Percentiles rank a stretch among this genome's conserved stretches.
phyloP scores from a whole-genome alignment of 768 basidiomycete genomes.

The Leccinum subgranulosum region DNA sequence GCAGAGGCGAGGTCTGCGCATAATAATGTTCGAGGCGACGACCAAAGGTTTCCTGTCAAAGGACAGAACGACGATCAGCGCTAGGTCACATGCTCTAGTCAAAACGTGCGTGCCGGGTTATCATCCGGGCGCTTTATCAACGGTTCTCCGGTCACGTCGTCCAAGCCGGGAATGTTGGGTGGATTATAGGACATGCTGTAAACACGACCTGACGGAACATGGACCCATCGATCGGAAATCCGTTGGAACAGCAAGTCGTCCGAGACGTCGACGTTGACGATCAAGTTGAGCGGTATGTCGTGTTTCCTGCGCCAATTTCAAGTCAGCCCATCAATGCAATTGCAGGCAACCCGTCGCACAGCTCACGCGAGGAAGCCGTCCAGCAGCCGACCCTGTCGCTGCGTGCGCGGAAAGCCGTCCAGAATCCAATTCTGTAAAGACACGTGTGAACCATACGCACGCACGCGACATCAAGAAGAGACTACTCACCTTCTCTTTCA shows the following conservation, averaged over 20 bases:
- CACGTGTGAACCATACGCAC: constrained; percentile 6
- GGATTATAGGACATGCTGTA: constrained; percentile 88
- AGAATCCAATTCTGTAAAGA: constrained; percentile 74
- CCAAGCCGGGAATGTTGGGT: constrained; percentile 70
- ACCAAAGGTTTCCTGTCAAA: constrained; percentile 65
- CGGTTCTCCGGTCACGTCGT: constrained; percentile 84
- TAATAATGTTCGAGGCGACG: constrained; percentile 78
- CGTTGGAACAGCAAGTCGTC: constrained; percentile 79
- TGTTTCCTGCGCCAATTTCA: constrained; percentile 43
- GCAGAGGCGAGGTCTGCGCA: constrained; percentile 70
- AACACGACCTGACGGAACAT: constrained; percentile 78
- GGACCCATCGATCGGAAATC: constrained; percentile 84
- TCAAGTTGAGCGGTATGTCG: constrained; percentile 64
- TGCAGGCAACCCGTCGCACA: neutral
- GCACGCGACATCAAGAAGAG: constrained; percentile 2
- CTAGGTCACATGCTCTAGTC: neutral
- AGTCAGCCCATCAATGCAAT: neutral
- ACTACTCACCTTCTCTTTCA: constrained; percentile 55
- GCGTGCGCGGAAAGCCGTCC: constrained; percentile 88
- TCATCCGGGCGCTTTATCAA: constrained; percentile 82
- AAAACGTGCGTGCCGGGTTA: constrained; percentile 60
- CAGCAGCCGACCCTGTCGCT: constrained; percentile 73
- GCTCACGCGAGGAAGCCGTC: constrained; percentile 68
- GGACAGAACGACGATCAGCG: constrained; percentile 8
- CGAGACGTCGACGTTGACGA: constrained; percentile 80